Conservation (phyloP, 139 green algal genomes). For the Coelastrella sp. region DNA sequence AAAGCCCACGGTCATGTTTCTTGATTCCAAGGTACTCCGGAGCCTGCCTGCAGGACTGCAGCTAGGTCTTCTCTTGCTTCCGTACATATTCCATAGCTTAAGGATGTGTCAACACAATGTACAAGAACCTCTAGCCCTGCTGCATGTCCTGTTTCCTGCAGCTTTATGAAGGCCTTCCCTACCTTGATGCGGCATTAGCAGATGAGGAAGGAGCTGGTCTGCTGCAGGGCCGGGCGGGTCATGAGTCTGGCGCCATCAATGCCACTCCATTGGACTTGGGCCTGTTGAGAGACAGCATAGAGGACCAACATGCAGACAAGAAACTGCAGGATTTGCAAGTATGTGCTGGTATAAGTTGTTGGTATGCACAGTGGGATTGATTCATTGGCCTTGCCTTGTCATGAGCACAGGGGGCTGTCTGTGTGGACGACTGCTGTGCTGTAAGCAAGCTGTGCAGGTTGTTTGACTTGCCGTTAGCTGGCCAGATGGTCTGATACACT, state of each 20-base stretch:
- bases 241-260: constrained; percentile 52
- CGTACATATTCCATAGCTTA: too few relatives aligned
- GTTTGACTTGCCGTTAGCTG: too few relatives aligned
- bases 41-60: too few relatives aligned
- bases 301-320: constrained; percentile 62
- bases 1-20: too few relatives aligned
- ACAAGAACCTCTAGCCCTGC: neutral
- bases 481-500: too few relatives aligned
- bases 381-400: too few relatives aligned
- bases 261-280: constrained; percentile 51
- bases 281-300: constrained; percentile 58
- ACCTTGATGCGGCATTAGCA: constrained; percentile 16
- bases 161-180: constrained; percentile 46
- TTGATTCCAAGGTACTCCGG: too few relatives aligned
- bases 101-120: too few relatives aligned
- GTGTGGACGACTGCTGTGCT: too few relatives aligned
- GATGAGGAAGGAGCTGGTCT: constrained; percentile 40
- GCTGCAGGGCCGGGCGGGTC: constrained; percentile 41
- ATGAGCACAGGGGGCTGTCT: too few relatives aligned
- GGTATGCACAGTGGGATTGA: neutral
- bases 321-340: constrained; percentile 48
- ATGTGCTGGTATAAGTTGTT: neutral
- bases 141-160: constrained; percentile 2
- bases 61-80: too few relatives aligned
- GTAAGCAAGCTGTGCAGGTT: too few relatives aligned